These are phyloP conservation scores for Cladosporium colombiae DNA, from an alignment of 2,329 filamentous ascomycete genomes.

Conservation along the genomic window DNA sequence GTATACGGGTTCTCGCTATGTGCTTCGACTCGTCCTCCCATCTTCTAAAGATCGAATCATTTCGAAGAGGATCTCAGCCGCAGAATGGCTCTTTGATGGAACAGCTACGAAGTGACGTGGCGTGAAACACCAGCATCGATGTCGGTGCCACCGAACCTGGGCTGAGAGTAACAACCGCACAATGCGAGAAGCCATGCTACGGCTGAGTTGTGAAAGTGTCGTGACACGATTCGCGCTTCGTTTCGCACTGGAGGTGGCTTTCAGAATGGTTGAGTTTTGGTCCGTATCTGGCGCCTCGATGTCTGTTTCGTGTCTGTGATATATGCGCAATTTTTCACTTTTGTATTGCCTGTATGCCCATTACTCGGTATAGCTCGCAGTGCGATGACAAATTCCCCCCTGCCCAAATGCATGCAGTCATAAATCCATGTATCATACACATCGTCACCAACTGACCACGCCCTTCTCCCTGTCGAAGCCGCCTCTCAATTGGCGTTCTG, in stretches of 20 bases:
- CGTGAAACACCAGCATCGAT: not conserved
- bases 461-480: slow-evolving; percentile 85
- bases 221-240: too few relatives aligned
- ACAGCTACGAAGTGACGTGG: not conserved
- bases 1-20: too few relatives aligned
- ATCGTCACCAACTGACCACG: slow-evolving; percentile 76
- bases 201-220: too few relatives aligned
- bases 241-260: not conserved
- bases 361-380: not conserved
- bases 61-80: not conserved
- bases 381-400: not conserved
- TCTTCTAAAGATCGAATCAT: too few relatives aligned
- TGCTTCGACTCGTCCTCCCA: too few relatives aligned
- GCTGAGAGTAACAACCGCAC: too few relatives aligned
- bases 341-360: not conserved
- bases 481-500: slow-evolving; percentile 77
- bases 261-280: not conserved
- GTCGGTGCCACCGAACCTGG: not conserved
- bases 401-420: slow-evolving; percentile 3
- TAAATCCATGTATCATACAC: slow-evolving; percentile 11
- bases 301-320: not conserved
- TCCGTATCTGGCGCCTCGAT: not conserved
- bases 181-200: too few relatives aligned
- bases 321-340: not conserved
- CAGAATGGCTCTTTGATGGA: not conserved